Base-by-base conservation (phyloP, 306 rosid genomes). In the Delonix regia region DNA sequence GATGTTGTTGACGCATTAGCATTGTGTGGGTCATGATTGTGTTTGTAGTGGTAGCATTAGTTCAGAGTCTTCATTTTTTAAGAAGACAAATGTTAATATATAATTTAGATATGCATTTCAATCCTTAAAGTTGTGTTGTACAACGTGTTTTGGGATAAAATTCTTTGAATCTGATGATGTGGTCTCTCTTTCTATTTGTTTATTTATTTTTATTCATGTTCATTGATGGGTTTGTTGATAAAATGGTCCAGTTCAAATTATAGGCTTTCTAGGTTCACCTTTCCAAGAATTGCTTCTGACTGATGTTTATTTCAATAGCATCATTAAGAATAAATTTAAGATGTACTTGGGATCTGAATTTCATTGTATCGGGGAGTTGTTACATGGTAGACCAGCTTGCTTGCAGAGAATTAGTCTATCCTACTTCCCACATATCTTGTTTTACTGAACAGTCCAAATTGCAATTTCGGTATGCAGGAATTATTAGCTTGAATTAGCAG, bases 1-100 rank as follows among this genome's bases (percentile, higher is more conserved):
- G 53, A 15, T 78, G 41, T 69, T 69, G 18, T 55, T 75, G 74
- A 19, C 44, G 38, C 59, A 47, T n/a, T n/a, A 38, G 53, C 45
- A 41, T 41, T 80, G 21, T 18, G 63, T 60, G 21, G 38, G 33
- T 73, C 33, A 51, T 38, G 47, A 21, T 53, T 80, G 14, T 44
- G 53, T 33, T 57, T 78, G 9, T 47, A 14, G 57, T 60, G 3
- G 57, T 47, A 60, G 24, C 71, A 19, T n/a, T 55, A 68, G n/a
- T 41, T 3, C 4, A 10, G 21, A 55, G 34, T 65, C 41, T 42
- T 55, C 59, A 73, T 27, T 62, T 44, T 28, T 57, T 30, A 44
- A 69, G 24, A 57, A 69, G 59, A 69, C 24, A 7, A 24, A 19
- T n/a, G n/a, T 56, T 51, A 52, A 36, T 38, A 4, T 13, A 7